Conservation (phyloP, 495 filamentous ascomycete genomes). For the Tuber magnatum region DNA sequence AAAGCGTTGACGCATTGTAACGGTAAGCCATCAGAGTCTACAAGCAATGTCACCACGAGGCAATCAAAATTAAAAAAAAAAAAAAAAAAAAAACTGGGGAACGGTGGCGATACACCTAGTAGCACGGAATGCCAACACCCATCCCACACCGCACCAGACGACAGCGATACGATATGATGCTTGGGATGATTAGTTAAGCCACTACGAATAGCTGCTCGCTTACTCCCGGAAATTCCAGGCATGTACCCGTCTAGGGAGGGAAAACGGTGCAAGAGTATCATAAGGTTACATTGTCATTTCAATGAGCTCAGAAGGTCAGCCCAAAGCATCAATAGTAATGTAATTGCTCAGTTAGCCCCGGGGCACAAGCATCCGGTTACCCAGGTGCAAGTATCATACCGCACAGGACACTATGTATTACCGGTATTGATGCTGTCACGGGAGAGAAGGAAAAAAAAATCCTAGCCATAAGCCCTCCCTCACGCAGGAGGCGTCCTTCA, state of each 20-base stretch:
- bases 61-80: not conserved
- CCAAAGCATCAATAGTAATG: not conserved
- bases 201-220: not conserved
- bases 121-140: not conserved
- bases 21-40: not conserved
- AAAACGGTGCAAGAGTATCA: not conserved
- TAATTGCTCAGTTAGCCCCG: not conserved
- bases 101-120: not conserved
- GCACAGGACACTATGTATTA: not conserved
- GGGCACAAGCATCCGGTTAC: not conserved
- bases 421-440: not conserved
- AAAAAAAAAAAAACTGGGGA: not conserved
- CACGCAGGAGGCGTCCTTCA: not conserved
- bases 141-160: not conserved
- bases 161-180: not conserved
- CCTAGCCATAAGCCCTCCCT: not conserved
- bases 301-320: not conserved
- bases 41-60: not conserved
- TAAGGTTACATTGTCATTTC: not conserved
- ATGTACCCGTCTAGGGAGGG: not conserved
- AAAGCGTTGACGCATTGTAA: not conserved
- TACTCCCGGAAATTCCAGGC: not conserved
- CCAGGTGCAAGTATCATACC: not conserved
- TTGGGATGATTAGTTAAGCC: not conserved
- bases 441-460: not conserved